These are phyloP conservation scores for Colletotrichum tamarilloi DNA, from an alignment of 2,329 filamentous ascomycete species.

Conservation along the genomic window DNA sequence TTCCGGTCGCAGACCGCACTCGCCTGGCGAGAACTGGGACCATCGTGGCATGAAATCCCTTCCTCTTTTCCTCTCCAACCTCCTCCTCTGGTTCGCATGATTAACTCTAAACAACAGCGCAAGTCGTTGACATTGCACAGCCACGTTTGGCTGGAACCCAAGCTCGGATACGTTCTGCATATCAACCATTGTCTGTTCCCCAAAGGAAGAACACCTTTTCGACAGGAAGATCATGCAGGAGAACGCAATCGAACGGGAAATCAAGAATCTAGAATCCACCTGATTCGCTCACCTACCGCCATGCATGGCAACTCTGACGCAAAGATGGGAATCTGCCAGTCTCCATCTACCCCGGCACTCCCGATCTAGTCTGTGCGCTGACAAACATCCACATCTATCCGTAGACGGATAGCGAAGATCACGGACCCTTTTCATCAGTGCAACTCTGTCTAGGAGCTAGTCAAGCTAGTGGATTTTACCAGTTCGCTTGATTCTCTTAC, in stretches of 20 bases:
- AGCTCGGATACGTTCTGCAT: conserved; percentile 1
- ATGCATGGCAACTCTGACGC: neutral
- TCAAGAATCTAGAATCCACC: neutral
- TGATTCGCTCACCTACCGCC: neutral
- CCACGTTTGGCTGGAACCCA: conserved; percentile 25
- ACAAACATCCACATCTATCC: neutral
- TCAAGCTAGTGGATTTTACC: neutral
- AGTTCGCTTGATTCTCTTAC: neutral
- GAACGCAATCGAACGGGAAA: neutral
- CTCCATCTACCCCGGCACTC: conserved; percentile 18
- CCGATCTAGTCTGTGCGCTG: conserved; percentile 25
- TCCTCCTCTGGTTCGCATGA: conserved; percentile 16
- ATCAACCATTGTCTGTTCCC: neutral
- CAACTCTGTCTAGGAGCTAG: neutral
- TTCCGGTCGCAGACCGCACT: neutral
- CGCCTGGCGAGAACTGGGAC: neutral
- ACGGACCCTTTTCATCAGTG: conserved; percentile 14
- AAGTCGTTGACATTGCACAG: conserved; percentile 17
- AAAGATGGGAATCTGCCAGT: conserved; percentile 1
- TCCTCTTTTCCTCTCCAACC: neutral
- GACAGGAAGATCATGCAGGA: neutral
- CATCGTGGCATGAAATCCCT: neutral
- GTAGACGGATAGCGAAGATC: conserved; percentile 8
- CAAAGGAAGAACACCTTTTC: neutral
- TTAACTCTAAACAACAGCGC: conserved; percentile 3